These are phyloP conservation scores for Metarhizium robertsii DNA, from an alignment of 2,329 filamentous ascomycete genomes.

Conservation along the genomic window DNA sequence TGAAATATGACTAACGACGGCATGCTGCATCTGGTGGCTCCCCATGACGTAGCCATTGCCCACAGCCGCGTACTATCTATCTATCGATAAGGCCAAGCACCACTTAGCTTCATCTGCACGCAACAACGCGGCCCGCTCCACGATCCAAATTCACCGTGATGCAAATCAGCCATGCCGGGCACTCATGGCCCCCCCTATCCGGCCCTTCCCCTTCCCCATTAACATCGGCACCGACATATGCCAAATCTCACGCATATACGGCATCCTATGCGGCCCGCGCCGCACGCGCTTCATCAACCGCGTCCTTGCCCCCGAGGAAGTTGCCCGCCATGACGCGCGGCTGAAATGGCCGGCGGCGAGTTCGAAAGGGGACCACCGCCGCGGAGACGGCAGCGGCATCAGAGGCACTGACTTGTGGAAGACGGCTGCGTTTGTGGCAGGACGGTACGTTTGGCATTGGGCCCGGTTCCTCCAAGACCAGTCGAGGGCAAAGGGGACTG, in stretches of 20 bases:
- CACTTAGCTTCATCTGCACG: no score
- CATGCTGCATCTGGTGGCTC: no score
- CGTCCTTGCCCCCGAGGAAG: slow-evolving; percentile 32
- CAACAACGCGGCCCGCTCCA: no score
- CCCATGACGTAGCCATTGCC: no score
- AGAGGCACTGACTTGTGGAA: slow-evolving; percentile 19
- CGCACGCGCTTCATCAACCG: slow-evolving; percentile 36
- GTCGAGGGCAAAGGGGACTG: background rate
- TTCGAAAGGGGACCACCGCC: background rate
- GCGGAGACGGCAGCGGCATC: background rate
- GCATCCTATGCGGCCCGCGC: slow-evolving; percentile 39
- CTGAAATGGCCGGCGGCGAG: background rate
- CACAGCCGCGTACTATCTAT: no score
- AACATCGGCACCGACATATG: slow-evolving; percentile 75
- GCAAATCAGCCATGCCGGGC: background rate
- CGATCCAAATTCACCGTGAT: no score
- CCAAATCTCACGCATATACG: slow-evolving; percentile 53
- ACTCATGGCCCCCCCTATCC: slow-evolving; percentile 13
- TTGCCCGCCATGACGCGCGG: slow-evolving; percentile 13
- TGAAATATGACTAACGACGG: no score
- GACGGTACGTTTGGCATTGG: slow-evolving; percentile 18
- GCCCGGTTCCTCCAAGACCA: accelerated
- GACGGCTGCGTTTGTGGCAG: slow-evolving; percentile 24
- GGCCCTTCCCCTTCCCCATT: slow-evolving; percentile 54
- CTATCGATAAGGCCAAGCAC: no score